Conservation (phyloP, 176 grass and related monocot genomes). For the Luzula sylvatica region DNA sequence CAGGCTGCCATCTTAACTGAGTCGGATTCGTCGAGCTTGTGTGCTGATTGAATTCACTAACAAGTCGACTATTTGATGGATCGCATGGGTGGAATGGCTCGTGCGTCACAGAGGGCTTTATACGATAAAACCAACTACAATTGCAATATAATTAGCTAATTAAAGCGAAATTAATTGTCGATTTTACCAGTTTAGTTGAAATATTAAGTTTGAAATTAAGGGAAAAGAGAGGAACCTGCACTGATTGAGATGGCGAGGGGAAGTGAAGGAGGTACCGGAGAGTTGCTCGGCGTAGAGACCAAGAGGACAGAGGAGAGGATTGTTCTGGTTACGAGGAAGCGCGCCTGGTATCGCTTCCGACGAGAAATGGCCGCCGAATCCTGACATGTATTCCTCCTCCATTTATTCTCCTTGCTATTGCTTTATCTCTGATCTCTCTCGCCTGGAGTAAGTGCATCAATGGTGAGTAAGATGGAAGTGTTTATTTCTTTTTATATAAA, state of each 20-base stretch:
- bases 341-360: conserved; percentile 52
- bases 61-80: conserved; percentile 41
- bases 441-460: too few relatives aligned
- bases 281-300: conserved; percentile 99
- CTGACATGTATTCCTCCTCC: conserved; percentile 43
- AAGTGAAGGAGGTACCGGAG: conserved; percentile 90
- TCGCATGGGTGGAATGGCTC: conserved; percentile 65
- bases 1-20: conserved; percentile 73
- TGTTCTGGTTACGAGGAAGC: conserved; percentile 52
- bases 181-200: background rate
- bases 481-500: too few relatives aligned
- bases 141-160: background rate
- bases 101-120: conserved; percentile 98
- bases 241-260: conserved; percentile 62
- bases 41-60: conserved; percentile 55
- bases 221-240: conserved; percentile 26
- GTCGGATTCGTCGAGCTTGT: conserved; percentile 66
- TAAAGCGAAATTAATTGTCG: background rate
- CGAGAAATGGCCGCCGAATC: conserved; percentile 67
- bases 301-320: conserved; percentile 55
- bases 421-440: background rate
- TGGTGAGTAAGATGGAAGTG: too few relatives aligned
- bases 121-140: conserved; percentile 79
- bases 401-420: conserved; percentile 11
- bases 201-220: background rate